phyloP scores from a whole-genome alignment of 768 basidiomycete genomes.

The Coprinopsis cinerea region DNA sequence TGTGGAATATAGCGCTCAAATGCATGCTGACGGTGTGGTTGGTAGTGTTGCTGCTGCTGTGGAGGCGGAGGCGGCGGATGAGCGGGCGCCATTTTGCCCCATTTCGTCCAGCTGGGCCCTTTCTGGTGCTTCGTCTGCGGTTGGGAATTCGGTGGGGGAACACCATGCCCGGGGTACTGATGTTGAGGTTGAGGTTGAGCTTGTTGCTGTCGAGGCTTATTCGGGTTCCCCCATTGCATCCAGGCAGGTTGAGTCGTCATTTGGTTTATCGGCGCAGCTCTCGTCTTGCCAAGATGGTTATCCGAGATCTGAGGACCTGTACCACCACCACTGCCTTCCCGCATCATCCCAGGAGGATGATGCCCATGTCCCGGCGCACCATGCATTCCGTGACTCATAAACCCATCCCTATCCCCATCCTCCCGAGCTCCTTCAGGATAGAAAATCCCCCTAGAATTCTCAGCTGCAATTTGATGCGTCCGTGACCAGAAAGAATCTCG shows the following conservation, averaged over 20 bases:
- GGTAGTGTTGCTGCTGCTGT: too few species aligned
- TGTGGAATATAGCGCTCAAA: constrained; percentile 1
- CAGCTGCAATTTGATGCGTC: constrained; percentile 1
- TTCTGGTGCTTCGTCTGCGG: constrained; percentile 13
- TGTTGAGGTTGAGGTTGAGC: background rate
- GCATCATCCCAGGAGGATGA: background rate
- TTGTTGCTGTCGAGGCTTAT: background rate
- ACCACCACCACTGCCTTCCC: too few species aligned
- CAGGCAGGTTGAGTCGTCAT: constrained; percentile 4
- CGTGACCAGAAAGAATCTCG: constrained; percentile 8
- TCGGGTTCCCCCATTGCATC: constrained; percentile 7
- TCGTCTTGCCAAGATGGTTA: background rate
- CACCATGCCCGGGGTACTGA: constrained; percentile 1
- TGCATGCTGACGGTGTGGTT: too few species aligned
- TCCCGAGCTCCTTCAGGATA: background rate
- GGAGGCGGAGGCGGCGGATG: too few species aligned
- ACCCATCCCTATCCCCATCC: background rate
- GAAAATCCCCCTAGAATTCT: background rate
- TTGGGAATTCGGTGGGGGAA: too few species aligned
- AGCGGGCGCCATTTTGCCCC: constrained; percentile 19
- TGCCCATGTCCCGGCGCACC: background rate
- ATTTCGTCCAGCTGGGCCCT: constrained; percentile 26
- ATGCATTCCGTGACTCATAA: too few species aligned
- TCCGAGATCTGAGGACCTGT: background rate
- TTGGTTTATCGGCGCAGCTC: background rate